Conservation (phyloP, 2,329 filamentous ascomycete genomes). For the Cordyceps farinosa region DNA sequence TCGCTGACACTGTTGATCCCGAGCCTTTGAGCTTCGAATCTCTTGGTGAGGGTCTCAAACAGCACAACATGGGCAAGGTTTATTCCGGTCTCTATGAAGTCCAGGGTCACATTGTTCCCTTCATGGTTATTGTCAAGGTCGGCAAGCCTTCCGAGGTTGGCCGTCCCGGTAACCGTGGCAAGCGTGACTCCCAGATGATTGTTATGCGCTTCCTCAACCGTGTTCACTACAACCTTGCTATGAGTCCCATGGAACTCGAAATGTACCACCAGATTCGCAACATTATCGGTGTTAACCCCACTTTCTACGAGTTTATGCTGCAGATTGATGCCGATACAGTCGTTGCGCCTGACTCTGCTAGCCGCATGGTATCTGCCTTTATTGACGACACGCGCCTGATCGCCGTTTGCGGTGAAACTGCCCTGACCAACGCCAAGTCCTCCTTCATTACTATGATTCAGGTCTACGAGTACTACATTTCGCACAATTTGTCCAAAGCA, state of each 20-base stretch:
- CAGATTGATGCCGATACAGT: conserved; percentile 98
- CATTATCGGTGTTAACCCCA: conserved; percentile 97
- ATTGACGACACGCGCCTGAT: conserved; percentile 90
- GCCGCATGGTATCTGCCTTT: conserved; percentile 88
- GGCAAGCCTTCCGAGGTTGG: conserved; percentile 96
- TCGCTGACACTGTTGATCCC: conserved; percentile 88
- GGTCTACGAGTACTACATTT: conserved; percentile 99
- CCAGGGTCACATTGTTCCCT: conserved; percentile 95
- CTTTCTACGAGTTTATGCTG: conserved; percentile 94
- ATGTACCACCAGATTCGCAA: conserved; percentile 99
- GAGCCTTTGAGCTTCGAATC: conserved; percentile 96
- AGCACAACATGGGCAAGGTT: conserved; percentile 99
- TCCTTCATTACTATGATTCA: conserved; percentile 99
- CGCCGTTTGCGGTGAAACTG: conserved; percentile 91
- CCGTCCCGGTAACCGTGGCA: conserved; percentile 94
- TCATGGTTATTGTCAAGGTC: conserved; percentile 94
- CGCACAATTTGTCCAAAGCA: conserved; percentile 92
- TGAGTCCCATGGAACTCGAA: conserved; percentile 94
- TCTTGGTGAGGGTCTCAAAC: conserved; percentile 90
- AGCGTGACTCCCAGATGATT: conserved; percentile 98
- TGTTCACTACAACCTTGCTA: conserved; percentile 93
- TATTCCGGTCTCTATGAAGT: conserved; percentile 98
- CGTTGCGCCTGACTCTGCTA: conserved; percentile 83
- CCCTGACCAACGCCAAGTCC: conserved; percentile 84
- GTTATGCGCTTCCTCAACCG: conserved; percentile 99